Percentiles rank a stretch among this genome's conserved stretches.
Conservation (phyloP, 495 filamentous ascomycete species). For the Neurospora hispaniola region DNA sequence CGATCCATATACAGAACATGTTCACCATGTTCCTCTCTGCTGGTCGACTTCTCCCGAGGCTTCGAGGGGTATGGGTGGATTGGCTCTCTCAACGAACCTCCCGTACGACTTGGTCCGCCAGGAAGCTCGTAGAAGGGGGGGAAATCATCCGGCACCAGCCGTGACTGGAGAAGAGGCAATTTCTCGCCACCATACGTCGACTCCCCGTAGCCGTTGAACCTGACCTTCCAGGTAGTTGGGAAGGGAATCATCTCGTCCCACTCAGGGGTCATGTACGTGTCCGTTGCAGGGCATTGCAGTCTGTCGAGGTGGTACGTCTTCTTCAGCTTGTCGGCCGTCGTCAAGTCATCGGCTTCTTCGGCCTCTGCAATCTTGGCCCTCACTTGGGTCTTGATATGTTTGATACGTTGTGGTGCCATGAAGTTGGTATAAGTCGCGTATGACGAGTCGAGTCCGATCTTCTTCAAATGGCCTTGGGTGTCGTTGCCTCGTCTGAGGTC, state of each 20-base stretch:
- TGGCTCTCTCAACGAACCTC: neutral
- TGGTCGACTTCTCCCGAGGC: neutral
- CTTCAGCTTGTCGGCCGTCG: neutral
- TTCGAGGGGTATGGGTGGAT: neutral
- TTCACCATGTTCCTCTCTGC: neutral
- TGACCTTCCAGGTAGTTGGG: slow-evolving; percentile 12
- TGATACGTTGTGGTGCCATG: slow-evolving; percentile 10
- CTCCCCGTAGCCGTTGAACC: slow-evolving; percentile 9
- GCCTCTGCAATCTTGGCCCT: neutral
- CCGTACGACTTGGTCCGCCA: neutral
- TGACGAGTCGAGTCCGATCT: neutral
- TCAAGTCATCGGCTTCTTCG: neutral
- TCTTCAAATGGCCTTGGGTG: slow-evolving; percentile 9
- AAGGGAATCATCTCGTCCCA: slow-evolving; percentile 14
- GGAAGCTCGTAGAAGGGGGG: slow-evolving; percentile 6
- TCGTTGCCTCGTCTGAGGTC: slow-evolving; percentile 10
- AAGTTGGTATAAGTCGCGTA: slow-evolving; percentile 5
- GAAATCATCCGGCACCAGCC: neutral
- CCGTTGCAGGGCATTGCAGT: slow-evolving; percentile 2
- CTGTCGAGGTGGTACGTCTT: neutral
- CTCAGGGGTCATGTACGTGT: slow-evolving; percentile 9
- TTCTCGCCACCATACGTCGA: slow-evolving; percentile 4
- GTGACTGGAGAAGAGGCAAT: neutral
- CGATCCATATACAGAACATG: neutral
- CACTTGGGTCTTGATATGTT: neutral